These are phyloP conservation scores for Rhypophila decipiens DNA, from an alignment of 495 filamentous ascomycete genomes.

Conservation along the genomic window DNA sequence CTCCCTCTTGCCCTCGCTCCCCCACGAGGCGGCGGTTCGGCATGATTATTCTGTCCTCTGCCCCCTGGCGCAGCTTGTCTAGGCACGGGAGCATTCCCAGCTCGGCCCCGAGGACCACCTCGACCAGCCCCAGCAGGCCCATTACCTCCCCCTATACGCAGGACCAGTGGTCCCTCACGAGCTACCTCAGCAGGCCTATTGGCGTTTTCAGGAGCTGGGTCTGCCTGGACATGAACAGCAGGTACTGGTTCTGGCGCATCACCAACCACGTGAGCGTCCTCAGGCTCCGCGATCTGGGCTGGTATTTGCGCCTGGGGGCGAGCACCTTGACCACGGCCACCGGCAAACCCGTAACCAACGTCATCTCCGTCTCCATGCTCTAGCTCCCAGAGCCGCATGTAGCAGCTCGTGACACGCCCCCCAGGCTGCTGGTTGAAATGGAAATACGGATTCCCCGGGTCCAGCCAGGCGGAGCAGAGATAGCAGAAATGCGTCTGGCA, in stretches of 20 bases:
- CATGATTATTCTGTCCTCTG: constrained; percentile 2
- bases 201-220: background rate
- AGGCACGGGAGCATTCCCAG: constrained; percentile 7
- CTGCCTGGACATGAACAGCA: background rate
- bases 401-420: constrained; percentile 57
- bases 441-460: constrained; percentile 69
- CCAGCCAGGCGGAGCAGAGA: constrained; percentile 83
- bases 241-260: background rate
- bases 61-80: constrained; percentile 12
- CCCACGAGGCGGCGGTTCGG: too few relatives aligned
- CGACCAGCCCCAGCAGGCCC: constrained; percentile 19
- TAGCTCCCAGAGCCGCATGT: constrained; percentile 81
- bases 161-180: constrained; percentile 48
- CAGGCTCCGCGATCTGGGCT: too few relatives aligned
- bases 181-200: constrained; percentile 30
- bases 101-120: constrained; percentile 16
- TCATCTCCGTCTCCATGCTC: constrained; percentile 73
- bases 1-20: constrained; percentile 5
- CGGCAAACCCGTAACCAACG: constrained; percentile 47
- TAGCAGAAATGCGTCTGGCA: constrained; percentile 95
- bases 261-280: constrained; percentile 1
- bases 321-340: constrained; percentile 20
- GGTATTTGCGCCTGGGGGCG: too few relatives aligned
- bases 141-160: constrained; percentile 42
- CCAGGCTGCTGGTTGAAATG: constrained; percentile 67